Percentiles rank a stretch among this genome's conserved stretches.
These are phyloP conservation scores for Phialemoniopsis sp. DNA, from an alignment of 2,329 filamentous ascomycete species.

Conservation along the genomic window DNA sequence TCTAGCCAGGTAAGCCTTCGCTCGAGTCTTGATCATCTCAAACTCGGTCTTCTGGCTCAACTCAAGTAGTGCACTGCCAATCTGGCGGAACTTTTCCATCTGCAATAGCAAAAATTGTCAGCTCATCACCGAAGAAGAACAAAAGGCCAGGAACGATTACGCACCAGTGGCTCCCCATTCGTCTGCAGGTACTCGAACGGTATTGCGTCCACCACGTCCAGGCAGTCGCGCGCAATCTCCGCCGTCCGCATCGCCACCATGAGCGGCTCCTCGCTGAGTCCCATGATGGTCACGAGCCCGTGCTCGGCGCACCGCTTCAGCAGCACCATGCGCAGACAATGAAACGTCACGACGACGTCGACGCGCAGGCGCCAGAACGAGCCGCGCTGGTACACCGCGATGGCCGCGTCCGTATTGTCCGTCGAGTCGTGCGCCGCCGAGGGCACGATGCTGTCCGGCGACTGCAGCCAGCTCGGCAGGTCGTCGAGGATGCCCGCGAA, in stretches of 20 bases:
- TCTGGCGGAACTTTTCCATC: conserved; percentile 1
- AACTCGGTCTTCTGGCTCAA: conserved; percentile 1
- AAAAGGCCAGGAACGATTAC: not conserved
- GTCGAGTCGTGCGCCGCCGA: too few relatives aligned
- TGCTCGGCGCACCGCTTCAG: not conserved
- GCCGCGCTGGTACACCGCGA: not conserved
- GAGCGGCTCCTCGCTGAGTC: not conserved
- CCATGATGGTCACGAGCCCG: not conserved
- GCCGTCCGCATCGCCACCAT: conserved; percentile 1
- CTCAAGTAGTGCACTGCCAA: not conserved
- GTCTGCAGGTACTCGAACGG: not conserved
- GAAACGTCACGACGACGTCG: not conserved
- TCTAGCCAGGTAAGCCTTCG: not conserved
- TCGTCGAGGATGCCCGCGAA: not conserved
- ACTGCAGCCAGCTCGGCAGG: not conserved
- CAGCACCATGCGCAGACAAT: conserved; percentile 1
- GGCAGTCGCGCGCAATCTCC: not conserved
- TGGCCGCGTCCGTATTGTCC: not conserved
- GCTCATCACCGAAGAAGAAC: not conserved
- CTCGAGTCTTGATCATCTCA: not conserved
- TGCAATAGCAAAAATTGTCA: not conserved
- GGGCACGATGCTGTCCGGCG: not conserved
- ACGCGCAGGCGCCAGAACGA: not conserved
- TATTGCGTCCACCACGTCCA: not conserved
- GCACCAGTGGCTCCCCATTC: not conserved